Conservation (phyloP, 164 flowering plant genomes). For the Protea cynaroides region DNA sequence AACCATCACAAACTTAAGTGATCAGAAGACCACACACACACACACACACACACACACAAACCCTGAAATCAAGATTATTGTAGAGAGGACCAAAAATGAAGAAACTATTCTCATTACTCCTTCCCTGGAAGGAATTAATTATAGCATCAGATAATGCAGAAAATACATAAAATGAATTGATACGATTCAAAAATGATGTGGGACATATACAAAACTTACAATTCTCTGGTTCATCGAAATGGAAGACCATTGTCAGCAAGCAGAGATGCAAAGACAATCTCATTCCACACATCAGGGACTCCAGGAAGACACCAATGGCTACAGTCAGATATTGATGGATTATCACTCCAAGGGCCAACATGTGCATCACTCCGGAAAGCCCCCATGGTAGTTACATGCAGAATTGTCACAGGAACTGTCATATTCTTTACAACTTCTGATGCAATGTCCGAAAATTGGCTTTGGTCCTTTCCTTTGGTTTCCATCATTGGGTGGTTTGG, state of each 20-base stretch:
- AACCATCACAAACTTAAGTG: too few species aligned
- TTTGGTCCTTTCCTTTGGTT: slow-evolving; percentile 33
- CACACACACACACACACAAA: too few species aligned
- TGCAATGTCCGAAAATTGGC: slow-evolving; percentile 42
- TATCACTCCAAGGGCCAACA: slow-evolving; percentile 74
- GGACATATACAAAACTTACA: slow-evolving; percentile 5
- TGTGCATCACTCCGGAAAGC: slow-evolving; percentile 79
- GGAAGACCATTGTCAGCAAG: slow-evolving; percentile 11
- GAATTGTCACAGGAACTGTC: slow-evolving; percentile 49
- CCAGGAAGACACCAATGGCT: slow-evolving; percentile 99
- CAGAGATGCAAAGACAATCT: slow-evolving; percentile 47
- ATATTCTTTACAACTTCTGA: slow-evolving; percentile 40
- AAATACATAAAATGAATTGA: not conserved
- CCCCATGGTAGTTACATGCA: slow-evolving; percentile 63
- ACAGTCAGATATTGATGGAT: slow-evolving; percentile 66
- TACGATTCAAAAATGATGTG: not conserved
- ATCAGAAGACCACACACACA: too few species aligned
- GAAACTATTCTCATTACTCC: not conserved
- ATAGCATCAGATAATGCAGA: not conserved
- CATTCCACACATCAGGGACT: slow-evolving; percentile 89
- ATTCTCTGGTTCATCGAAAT: slow-evolving; percentile 4
- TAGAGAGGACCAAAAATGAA: not conserved
- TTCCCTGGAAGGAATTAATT: not conserved
- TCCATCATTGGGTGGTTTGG: slow-evolving; percentile 37
- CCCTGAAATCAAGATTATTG: too few species aligned